These are phyloP conservation scores for Endocalyx cinctus DNA, from an alignment of 2,329 filamentous ascomycete genomes.

Conservation along the genomic window DNA sequence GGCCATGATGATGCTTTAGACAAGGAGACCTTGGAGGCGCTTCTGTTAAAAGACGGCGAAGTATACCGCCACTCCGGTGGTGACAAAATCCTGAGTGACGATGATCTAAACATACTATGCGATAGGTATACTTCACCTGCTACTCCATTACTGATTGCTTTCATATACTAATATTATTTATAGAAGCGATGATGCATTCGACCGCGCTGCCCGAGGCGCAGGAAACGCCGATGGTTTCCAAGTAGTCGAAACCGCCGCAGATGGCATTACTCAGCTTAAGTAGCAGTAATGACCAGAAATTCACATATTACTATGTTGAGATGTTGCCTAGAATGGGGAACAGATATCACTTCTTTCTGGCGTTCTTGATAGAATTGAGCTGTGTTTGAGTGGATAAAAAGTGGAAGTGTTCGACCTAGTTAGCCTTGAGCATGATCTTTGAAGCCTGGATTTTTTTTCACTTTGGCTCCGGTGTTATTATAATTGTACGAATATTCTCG, in stretches of 20 bases:
- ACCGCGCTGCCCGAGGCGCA: slow-evolving; percentile 70
- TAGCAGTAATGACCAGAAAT: too few relatives aligned
- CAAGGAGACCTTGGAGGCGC: slow-evolving; percentile 54
- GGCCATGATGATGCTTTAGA: slow-evolving; percentile 50
- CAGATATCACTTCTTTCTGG: background rate
- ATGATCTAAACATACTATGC: slow-evolving; percentile 72
- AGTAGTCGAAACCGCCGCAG: slow-evolving; percentile 70
- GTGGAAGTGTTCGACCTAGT: too few relatives aligned
- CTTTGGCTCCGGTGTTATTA: too few relatives aligned
- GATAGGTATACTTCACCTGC: slow-evolving; percentile 50
- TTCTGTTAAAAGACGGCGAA: slow-evolving; percentile 68
- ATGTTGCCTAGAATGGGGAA: background rate
- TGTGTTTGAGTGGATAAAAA: background rate
- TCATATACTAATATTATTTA: slow-evolving; percentile 7
- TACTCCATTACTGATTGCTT: background rate
- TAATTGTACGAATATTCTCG: too few relatives aligned
- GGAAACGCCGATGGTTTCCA: slow-evolving; percentile 68
- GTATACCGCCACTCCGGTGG: slow-evolving; percentile 56
- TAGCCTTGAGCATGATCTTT: too few relatives aligned
- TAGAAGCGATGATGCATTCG: slow-evolving; percentile 57
- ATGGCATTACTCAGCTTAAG: slow-evolving; percentile 46
- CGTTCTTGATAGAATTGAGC: background rate
- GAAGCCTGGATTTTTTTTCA: too few relatives aligned
- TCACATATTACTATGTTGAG: background rate
- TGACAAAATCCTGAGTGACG: slow-evolving; percentile 65